Conservation (phyloP, 108 stramenopile species). For the Epithemia pelagica region DNA sequence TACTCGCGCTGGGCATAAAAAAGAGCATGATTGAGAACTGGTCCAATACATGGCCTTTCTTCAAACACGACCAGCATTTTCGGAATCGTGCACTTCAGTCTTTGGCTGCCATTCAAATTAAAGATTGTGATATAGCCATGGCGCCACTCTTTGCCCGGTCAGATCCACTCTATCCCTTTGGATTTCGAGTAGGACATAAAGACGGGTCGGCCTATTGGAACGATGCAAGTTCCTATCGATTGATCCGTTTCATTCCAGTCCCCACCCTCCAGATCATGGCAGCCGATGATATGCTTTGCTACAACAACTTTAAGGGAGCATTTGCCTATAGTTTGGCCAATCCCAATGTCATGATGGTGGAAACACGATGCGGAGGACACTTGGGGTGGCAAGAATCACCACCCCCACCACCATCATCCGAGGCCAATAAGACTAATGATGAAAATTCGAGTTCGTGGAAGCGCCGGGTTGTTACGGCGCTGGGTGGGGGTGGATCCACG, state of each 20-base stretch:
- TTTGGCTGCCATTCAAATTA: slow-evolving; percentile 48
- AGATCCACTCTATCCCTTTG: slow-evolving; percentile 57
- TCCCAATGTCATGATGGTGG: slow-evolving; percentile 76
- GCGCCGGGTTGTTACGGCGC: slow-evolving; percentile 18
- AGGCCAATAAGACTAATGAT: not conserved
- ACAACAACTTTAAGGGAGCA: slow-evolving; percentile 36
- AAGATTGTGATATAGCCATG: slow-evolving; percentile 49
- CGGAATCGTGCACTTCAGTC: slow-evolving; percentile 37
- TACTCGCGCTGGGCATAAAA: slow-evolving; percentile 66
- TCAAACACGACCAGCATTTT: slow-evolving; percentile 43
- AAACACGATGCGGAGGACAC: slow-evolving; percentile 82
- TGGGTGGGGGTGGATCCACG: slow-evolving; percentile 34
- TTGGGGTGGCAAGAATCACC: slow-evolving; percentile 83
- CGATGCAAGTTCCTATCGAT: slow-evolving; percentile 60
- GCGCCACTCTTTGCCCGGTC: slow-evolving; percentile 63
- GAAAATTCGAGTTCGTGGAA: not conserved
- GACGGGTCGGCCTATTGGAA: slow-evolving; percentile 64
- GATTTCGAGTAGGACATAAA: slow-evolving; percentile 48
- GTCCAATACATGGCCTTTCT: slow-evolving; percentile 1
- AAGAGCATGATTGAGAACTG: slow-evolving; percentile 48
- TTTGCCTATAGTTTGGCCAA: slow-evolving; percentile 62
- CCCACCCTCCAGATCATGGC: slow-evolving; percentile 70
- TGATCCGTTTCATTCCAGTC: slow-evolving; percentile 61
- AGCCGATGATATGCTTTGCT: slow-evolving; percentile 73
- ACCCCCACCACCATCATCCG: not conserved